phyloP scores from a whole-genome alignment of 768 basidiomycete genomes.

The Auriculariales sp. region DNA sequence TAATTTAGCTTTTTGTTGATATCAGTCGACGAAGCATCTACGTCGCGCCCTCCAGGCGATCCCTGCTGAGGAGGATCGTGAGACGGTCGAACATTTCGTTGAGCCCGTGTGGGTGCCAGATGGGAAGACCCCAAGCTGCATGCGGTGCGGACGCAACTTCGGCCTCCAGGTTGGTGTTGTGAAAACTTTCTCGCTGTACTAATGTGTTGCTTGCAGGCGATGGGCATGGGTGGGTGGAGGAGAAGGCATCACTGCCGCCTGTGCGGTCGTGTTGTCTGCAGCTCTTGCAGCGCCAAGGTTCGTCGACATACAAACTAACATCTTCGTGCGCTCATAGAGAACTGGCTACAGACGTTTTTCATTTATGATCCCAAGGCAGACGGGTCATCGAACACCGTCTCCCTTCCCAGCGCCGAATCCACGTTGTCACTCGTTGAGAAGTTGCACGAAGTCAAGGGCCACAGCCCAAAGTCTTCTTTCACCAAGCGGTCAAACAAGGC shows the following conservation, averaged over 20 bases:
- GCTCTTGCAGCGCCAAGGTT: conserved; percentile 68
- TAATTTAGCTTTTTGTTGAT: no score
- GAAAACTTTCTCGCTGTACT: no score
- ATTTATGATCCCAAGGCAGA: conserved; percentile 35
- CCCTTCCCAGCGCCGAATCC: no score
- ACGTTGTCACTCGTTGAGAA: no score
- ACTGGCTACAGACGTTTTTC: conserved; percentile 54
- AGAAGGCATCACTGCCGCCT: conserved; percentile 77
- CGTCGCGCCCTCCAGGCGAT: conserved; percentile 59
- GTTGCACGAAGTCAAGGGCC: no score
- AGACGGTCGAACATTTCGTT: conserved; percentile 59
- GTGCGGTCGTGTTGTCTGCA: conserved; percentile 78
- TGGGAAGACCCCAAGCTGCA: conserved; percentile 65
- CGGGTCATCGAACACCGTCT: no score
- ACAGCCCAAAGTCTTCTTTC: no score
- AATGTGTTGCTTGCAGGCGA: no score
- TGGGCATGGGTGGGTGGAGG: conserved; percentile 18
- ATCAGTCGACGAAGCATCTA: conserved; percentile 60
- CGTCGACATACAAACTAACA: conserved; percentile 14
- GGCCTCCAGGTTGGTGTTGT: conserved; percentile 46
- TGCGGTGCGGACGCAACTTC: conserved; percentile 68
- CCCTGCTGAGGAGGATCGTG: conserved; percentile 31
- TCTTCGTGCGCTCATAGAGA: conserved; percentile 1
- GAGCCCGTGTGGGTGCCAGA: conserved; percentile 92
- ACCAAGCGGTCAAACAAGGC: no score